phyloP scores from a whole-genome alignment of 73 alveolate species.

The Paramecium biaurelia region DNA sequence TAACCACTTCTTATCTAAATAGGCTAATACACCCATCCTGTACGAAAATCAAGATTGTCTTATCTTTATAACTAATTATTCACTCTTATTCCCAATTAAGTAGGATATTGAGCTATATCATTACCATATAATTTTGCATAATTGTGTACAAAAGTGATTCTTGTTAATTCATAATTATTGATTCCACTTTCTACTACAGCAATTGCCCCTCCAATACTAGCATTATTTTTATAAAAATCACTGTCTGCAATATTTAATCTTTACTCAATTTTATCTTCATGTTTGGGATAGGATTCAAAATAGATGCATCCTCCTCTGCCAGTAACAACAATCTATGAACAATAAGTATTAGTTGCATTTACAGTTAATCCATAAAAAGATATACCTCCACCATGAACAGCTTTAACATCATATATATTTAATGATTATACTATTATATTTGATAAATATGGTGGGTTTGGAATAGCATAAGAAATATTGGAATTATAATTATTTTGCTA shows the following conservation, averaged over 20 bases:
- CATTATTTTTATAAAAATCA: constrained; percentile 4
- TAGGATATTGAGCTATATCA: constrained; percentile 48
- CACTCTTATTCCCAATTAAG: background rate
- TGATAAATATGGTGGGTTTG: background rate
- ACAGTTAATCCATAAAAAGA: background rate
- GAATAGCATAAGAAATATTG: background rate
- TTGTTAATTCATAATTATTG: background rate
- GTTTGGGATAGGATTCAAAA: background rate
- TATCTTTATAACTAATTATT: background rate
- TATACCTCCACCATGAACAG: constrained; percentile 51
- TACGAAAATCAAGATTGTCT: background rate
- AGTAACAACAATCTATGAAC: background rate
- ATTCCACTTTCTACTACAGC: constrained; percentile 19
- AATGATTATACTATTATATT: background rate
- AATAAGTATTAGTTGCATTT: background rate
- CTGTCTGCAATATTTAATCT: background rate
- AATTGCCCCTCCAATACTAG: constrained; percentile 64
- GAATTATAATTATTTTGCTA: background rate
- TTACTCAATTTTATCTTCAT: background rate
- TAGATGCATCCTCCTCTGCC: constrained; percentile 36
- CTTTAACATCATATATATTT: background rate
- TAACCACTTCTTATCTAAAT: background rate
- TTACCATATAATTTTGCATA: constrained; percentile 25
- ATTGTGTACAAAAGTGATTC: background rate
- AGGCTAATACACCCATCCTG: background rate